Evolutionary conservation across 108 stramenopile genomes (phyloP).

Genomic region (Nitzschia sp.): DNA sequence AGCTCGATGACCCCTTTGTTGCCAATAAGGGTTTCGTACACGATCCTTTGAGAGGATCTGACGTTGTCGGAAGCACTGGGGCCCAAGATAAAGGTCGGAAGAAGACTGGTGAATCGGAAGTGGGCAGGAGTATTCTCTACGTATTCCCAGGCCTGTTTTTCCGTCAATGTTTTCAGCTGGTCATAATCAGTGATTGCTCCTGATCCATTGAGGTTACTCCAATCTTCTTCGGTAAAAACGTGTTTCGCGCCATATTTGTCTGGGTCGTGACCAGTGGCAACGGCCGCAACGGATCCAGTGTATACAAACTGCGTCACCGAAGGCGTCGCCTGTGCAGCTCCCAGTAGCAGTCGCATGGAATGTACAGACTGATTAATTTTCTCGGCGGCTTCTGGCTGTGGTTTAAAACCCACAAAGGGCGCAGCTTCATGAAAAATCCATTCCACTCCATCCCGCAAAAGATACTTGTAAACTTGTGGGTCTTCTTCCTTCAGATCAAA

Average conservation of each 20-base stretch:
- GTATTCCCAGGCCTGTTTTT: background rate
- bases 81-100: background rate
- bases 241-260: background rate
- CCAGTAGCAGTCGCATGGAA: background rate
- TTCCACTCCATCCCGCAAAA: background rate
- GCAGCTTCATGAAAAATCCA: background rate
- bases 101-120: background rate
- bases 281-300: background rate
- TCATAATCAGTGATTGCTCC: background rate
- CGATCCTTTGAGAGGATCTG: background rate
- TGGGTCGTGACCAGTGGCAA: background rate
- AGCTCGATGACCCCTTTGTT: background rate
- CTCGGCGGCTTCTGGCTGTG: background rate
- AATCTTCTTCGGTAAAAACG: background rate
- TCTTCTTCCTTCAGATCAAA: background rate
- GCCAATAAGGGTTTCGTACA: background rate
- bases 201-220: background rate
- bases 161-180: background rate
- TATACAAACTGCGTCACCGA: background rate
- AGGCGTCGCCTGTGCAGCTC: background rate
- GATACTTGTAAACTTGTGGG: background rate
- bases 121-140: background rate
- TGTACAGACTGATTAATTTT: background rate
- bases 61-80: background rate
- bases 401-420: background rate